Evolutionary conservation across 169 alveolate genomes (phyloP).

Genomic region (Plasmodium gallinaceum): DNA sequence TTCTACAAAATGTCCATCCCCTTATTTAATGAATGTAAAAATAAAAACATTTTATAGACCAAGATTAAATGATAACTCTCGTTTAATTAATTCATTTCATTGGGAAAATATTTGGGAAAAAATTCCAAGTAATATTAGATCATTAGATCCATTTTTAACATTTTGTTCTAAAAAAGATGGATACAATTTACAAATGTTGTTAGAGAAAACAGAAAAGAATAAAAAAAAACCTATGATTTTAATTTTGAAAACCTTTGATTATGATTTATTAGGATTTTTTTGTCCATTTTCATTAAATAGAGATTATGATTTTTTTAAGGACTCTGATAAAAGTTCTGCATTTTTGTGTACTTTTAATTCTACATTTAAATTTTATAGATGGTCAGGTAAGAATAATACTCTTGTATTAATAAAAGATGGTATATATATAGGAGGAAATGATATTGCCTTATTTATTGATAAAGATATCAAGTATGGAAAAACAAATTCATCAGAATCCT

Average conservation of each 20-base stretch:
- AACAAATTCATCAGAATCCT: conserved; percentile 58
- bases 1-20: conserved; percentile 77
- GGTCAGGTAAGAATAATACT: conserved; percentile 72
- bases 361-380: conserved; percentile 48
- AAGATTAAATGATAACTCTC: conserved; percentile 77
- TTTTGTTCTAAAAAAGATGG: conserved; percentile 52
- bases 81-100: conserved; percentile 76
- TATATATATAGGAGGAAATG: conserved; percentile 70
- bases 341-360: conserved; percentile 62
- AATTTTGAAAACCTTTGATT: conserved; percentile 53
- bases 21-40: conserved; percentile 83
- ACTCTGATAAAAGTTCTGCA: conserved; percentile 60
- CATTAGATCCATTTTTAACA: conserved; percentile 48
- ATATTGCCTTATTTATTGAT: conserved; percentile 54
- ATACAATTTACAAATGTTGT: conserved; percentile 30
- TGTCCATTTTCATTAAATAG: conserved; percentile 71
- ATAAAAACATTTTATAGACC: conserved; percentile 85
- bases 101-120: conserved; percentile 86
- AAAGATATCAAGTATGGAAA: conserved; percentile 55
- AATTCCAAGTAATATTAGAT: conserved; percentile 62
- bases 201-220: conserved; percentile 67
- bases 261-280: conserved; percentile 63
- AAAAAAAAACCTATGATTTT: conserved; percentile 74
- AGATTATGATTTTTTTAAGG: conserved; percentile 54
- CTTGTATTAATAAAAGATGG: conserved; percentile 60